Conservation (phyloP, 164 flowering plant species). For the Brasenia schreberi region DNA sequence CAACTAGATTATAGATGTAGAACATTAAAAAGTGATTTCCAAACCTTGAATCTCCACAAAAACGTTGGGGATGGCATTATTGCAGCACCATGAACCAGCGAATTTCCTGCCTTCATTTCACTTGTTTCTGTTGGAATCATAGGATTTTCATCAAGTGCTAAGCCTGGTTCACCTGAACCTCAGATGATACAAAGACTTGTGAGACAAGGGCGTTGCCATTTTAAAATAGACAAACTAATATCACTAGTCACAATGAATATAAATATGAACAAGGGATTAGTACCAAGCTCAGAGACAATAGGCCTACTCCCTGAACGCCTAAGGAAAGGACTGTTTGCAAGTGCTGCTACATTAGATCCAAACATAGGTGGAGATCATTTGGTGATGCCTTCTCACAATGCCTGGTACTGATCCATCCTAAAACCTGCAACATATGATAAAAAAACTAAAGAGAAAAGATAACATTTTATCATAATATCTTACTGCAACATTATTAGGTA, state of each 20-base stretch:
- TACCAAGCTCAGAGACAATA: slow-evolving; percentile 53
- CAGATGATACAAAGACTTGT: not conserved
- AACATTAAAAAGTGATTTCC: not conserved
- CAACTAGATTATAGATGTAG: too few species aligned
- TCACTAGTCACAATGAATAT: not conserved
- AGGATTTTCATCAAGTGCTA: slow-evolving; percentile 28
- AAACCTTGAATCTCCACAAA: slow-evolving; percentile 92
- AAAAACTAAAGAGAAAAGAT: too few species aligned
- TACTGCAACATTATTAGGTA: too few species aligned
- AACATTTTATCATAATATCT: too few species aligned
- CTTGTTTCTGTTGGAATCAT: slow-evolving; percentile 20
- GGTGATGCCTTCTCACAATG: not conserved
- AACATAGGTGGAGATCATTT: slow-evolving; percentile 43
- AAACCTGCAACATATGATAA: not conserved
- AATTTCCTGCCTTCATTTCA: slow-evolving; percentile 45
- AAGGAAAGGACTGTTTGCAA: slow-evolving; percentile 60
- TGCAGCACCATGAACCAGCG: slow-evolving; percentile 31
- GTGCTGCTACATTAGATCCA: slow-evolving; percentile 39
- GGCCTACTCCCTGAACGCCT: slow-evolving; percentile 71
- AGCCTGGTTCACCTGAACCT: slow-evolving; percentile 31
- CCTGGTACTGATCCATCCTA: not conserved
- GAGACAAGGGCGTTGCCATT: not conserved
- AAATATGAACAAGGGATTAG: slow-evolving; percentile 17
- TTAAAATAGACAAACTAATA: not conserved
- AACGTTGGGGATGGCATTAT: slow-evolving; percentile 74